Percentiles rank a stretch among this genome's conserved stretches.
Conservation (phyloP, 1,139 yeast species). For the Saccharomyces hybrid region DNA sequence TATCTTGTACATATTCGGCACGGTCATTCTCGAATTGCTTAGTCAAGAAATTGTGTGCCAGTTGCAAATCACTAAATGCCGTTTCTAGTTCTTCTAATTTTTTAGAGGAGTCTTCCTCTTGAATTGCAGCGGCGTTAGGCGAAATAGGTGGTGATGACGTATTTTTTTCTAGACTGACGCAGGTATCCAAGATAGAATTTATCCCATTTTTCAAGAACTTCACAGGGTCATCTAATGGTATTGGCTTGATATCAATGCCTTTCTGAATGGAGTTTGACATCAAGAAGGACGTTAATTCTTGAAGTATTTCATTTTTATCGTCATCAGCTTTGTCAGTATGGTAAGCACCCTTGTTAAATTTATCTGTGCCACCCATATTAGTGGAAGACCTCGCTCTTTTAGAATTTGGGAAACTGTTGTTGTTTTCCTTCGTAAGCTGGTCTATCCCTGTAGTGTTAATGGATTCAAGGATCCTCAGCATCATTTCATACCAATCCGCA, state of each 20-base stretch:
- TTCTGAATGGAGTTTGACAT: conserved; percentile 25
- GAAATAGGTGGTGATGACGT: background rate
- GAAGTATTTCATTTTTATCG: conserved; percentile 14
- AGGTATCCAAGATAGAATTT: conserved; percentile 17
- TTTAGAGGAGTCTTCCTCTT: conserved; percentile 2
- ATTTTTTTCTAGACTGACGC: background rate
- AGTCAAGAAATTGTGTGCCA: conserved; percentile 32
- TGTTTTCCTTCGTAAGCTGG: background rate
- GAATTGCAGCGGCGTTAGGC: conserved; percentile 1
- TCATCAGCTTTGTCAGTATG: conserved; percentile 6
- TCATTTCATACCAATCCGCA: conserved; percentile 3
- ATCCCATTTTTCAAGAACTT: conserved; percentile 26
- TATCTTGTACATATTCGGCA: conserved; percentile 23
- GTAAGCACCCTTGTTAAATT: background rate
- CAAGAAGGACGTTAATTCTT: conserved; percentile 27
- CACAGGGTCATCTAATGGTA: conserved; percentile 16
- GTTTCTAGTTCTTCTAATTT: conserved; percentile 18
- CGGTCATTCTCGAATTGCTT: conserved; percentile 31
- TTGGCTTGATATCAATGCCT: conserved; percentile 25
- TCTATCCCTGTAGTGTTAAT: conserved; percentile 3
- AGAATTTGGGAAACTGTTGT: background rate
- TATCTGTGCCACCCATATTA: conserved; percentile 1
- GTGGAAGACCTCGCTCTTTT: background rate
- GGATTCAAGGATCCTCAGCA: conserved; percentile 1
- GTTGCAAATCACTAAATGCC: conserved; percentile 30